These are phyloP conservation scores for Allantophomopsis lycopodina DNA, from an alignment of 2,329 filamentous ascomycete genomes.

Conservation along the genomic window DNA sequence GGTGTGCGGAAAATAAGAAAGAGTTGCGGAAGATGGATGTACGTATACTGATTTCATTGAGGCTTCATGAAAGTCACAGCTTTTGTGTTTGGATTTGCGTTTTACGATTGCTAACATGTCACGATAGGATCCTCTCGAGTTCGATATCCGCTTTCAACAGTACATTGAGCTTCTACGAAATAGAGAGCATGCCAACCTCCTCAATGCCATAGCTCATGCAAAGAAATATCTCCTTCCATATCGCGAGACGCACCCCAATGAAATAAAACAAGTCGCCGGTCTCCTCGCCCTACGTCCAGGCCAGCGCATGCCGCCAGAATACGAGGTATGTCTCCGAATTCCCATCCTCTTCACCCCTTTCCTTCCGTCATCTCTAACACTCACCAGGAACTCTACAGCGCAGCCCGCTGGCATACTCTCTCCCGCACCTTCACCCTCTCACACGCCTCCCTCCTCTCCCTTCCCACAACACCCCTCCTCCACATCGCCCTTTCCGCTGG, in stretches of 20 bases:
- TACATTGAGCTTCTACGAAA: constrained; percentile 81
- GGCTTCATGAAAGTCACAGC: too few species aligned
- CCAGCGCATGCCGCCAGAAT: constrained; percentile 39
- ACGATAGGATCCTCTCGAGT: constrained; percentile 66
- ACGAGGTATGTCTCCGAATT: constrained; percentile 15
- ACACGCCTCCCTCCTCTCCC: constrained; percentile 72
- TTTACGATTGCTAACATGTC: not conserved
- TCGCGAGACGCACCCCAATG: constrained; percentile 49
- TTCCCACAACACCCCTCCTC: constrained; percentile 72
- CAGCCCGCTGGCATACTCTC: constrained; percentile 60
- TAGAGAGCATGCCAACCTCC: constrained; percentile 45
- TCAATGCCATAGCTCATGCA: constrained; percentile 71
- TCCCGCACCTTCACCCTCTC: constrained; percentile 72
- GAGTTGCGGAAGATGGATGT: constrained; percentile 79
- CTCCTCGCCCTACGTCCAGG: constrained; percentile 63
- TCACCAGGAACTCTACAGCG: constrained; percentile 56
- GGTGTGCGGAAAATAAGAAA: constrained; percentile 91
- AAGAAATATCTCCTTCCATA: constrained; percentile 68
- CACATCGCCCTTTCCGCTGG: constrained; percentile 86
- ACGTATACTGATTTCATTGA: constrained; percentile 14
- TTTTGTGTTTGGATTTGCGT: too few species aligned
- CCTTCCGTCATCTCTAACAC: constrained; percentile 7
- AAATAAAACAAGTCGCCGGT: constrained; percentile 62
- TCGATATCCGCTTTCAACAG: constrained; percentile 85
- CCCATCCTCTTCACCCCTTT: not conserved